Evolutionary conservation across 108 stramenopile species (phyloP), one percentile per base, ranked within the genome.

Genomic region (Pelagomonas calceolata): DNA sequence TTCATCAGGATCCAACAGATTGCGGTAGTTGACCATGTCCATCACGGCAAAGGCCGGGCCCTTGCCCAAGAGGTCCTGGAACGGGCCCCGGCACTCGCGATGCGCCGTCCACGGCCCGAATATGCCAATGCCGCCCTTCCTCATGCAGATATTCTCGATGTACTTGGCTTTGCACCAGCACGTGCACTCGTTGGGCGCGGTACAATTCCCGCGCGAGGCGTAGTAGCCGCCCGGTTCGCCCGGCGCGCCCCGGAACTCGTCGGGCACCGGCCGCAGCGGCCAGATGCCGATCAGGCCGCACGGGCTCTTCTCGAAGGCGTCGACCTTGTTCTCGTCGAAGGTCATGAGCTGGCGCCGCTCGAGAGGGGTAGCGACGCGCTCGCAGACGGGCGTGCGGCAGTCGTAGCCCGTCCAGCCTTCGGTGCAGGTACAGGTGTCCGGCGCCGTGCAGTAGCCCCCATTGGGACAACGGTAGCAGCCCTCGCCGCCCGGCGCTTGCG

Each of bases 391-490:
- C 21, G 69, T 67, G 30, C 30, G 64, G 71, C 82, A 83, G 74
- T 83, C 79, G 64, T 71, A 70, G 14, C 82, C 82, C 14, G 26
- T 21, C 64, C 76, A 83, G 5, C 82, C 82, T 31, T 70, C 77
- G 14, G 71, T 39, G 72, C 82, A 83, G 35, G 34, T 18, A 69
- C 82, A 83, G 0, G 68, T 74, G 67, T 80, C 80, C 0, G 79
- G 82, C 18, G 77, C 73, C 17, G 75, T 67, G 69, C 82, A 83
- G 18, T 82, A 80, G 14, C 89, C 87, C 75, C 78, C 81, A 72
- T 91, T 90, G 76, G 72, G 84, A 76, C 92, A 93, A 15, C 26
- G 18, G 70, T 84, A 90, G 79, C 87, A 93, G 36, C 92, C 92
- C 46, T 92, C 89, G 21, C 88, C 86, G 35, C 80, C 88, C 15